Percentiles rank a stretch among this genome's conserved stretches.
phyloP scores from a whole-genome alignment of 768 basidiomycete species.

The Collybiopsis confluens region DNA sequence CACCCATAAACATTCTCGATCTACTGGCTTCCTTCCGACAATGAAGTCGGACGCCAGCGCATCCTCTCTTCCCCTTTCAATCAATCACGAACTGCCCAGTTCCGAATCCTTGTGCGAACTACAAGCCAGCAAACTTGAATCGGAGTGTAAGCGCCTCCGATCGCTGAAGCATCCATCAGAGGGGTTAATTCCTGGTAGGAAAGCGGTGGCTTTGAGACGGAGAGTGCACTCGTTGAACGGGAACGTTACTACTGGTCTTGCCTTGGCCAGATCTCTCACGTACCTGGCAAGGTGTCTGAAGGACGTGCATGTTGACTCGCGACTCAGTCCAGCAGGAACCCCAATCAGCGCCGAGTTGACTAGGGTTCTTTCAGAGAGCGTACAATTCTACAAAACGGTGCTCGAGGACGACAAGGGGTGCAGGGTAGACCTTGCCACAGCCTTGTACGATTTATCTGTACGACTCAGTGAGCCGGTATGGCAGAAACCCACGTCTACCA shows the following conservation, averaged over 20 bases:
- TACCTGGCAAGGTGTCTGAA: constrained; percentile 6
- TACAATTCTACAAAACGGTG: constrained; percentile 2
- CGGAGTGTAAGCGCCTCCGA: constrained; percentile 7
- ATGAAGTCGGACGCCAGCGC: neutral
- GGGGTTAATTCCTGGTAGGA: constrained; percentile 6
- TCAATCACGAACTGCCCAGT: neutral
- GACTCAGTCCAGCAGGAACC: neutral
- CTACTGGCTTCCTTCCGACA: neutral
- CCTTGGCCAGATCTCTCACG: constrained; percentile 8
- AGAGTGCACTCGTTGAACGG: neutral
- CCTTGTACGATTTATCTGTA: constrained; percentile 10
- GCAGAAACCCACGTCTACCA: neutral
- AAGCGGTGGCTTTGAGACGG: constrained; percentile 7
- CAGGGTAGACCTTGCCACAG: constrained; percentile 9
- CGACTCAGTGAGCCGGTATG: constrained; percentile 1
- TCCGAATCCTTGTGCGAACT: neutral
- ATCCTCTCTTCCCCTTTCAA: neutral
- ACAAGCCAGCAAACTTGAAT: constrained; percentile 4
- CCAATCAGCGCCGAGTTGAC: constrained; percentile 2
- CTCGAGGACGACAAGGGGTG: constrained; percentile 8
- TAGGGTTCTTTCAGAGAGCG: constrained; percentile 2
- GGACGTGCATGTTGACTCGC: constrained; percentile 1
- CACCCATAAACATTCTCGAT: neutral
- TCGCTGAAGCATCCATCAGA: constrained; percentile 4
- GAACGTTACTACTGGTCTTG: neutral